These are phyloP conservation scores for Lachancea sp. DNA, from an alignment of 805 yeast species.

Conservation along the genomic window DNA sequence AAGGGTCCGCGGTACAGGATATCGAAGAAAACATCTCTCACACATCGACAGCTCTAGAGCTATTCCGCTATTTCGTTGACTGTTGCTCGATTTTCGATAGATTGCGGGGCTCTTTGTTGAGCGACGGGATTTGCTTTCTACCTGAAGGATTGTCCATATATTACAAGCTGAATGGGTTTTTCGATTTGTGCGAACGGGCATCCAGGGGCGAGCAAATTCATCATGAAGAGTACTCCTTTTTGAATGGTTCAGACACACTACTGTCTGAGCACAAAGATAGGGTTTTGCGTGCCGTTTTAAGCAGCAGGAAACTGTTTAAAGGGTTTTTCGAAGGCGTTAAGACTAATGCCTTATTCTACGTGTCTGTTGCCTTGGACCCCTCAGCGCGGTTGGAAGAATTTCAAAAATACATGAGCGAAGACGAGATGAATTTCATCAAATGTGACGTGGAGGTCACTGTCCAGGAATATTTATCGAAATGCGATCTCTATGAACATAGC, in stretches of 20 bases:
- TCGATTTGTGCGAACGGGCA: constrained; percentile 6
- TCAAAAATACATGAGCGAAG: neutral
- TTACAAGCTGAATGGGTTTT: constrained; percentile 5
- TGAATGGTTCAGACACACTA: constrained; percentile 7
- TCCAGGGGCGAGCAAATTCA: constrained; percentile 1
- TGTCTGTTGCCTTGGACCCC: constrained; percentile 9
- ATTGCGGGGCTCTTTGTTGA: constrained; percentile 2
- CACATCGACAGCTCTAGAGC: constrained; percentile 1
- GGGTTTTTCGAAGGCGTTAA: constrained; percentile 5
- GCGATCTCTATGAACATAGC: neutral
- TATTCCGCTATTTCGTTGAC: constrained; percentile 7
- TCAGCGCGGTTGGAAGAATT: constrained; percentile 3
- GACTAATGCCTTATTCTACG: constrained; percentile 7
- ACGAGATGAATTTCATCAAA: neutral
- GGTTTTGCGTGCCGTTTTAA: constrained; percentile 8
- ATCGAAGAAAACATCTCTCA: constrained; percentile 1
- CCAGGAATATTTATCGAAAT: constrained; percentile 3
- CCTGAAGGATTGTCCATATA: constrained; percentile 5
- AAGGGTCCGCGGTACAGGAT: neutral
- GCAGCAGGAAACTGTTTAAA: constrained; percentile 1
- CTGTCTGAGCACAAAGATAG: constrained; percentile 7
- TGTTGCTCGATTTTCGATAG: constrained; percentile 3
- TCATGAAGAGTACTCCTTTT: constrained; percentile 5
- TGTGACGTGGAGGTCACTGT: constrained; percentile 3
- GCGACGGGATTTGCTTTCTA: constrained; percentile 5